A percentile compares a stretch with the other conserved stretches of the same genome.
Conservation (phyloP, 2,329 filamentous ascomycete species). For the Phoma sp. region DNA sequence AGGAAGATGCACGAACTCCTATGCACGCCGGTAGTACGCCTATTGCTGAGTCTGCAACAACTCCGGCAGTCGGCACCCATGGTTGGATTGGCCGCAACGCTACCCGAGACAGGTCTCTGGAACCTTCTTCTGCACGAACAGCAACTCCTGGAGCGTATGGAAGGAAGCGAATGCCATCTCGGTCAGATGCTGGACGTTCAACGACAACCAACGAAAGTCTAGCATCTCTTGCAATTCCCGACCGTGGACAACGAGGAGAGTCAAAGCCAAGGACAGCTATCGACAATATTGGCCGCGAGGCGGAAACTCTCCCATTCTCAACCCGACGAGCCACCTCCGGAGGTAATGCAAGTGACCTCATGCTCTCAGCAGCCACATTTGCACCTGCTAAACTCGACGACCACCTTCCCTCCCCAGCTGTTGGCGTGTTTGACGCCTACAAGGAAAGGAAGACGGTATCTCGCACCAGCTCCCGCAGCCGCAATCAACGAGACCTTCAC, state of each 20-base stretch:
- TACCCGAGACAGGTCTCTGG: constrained; percentile 45
- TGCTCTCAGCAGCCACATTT: constrained; percentile 50
- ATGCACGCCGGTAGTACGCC: constrained; percentile 84
- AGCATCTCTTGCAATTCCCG: constrained; percentile 45
- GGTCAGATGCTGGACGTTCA: constrained; percentile 40
- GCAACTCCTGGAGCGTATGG: constrained; percentile 68
- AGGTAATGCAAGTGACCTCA: constrained; percentile 66
- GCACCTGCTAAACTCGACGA: constrained; percentile 38
- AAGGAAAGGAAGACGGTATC: constrained; percentile 69
- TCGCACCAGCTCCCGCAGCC: constrained; percentile 76
- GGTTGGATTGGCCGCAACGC: constrained; percentile 49
- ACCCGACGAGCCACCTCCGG: constrained; percentile 48
- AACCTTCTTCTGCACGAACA: constrained; percentile 58
- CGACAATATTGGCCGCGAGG: constrained; percentile 50
- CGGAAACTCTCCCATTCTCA: constrained; percentile 51
- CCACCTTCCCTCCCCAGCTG: constrained; percentile 70
- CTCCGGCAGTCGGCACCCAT: constrained; percentile 65
- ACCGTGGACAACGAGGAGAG: constrained; percentile 43
- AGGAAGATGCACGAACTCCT: constrained; percentile 71
- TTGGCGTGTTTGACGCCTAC: constrained; percentile 67
- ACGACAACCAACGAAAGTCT: constrained; percentile 44
- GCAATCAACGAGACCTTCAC: constrained; percentile 76
- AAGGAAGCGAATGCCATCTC: constrained; percentile 68
- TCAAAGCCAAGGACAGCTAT: constrained; percentile 43
- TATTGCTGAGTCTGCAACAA: constrained; percentile 73